Base-by-base conservation (phyloP, 139 green algal species). In the Asterochloris sp. region DNA sequence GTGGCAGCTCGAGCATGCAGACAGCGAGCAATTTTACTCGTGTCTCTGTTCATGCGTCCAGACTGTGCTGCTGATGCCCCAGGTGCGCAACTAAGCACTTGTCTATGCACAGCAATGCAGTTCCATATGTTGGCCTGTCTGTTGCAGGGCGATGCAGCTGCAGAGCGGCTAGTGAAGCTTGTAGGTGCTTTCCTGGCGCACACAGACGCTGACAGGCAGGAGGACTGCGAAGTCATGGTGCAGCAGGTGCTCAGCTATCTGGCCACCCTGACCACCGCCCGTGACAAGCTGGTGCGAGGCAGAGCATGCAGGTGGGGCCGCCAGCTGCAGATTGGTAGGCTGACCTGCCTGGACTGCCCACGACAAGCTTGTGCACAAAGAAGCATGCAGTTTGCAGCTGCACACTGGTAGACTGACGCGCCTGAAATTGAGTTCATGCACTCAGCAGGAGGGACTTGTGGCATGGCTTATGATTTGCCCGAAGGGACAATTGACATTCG, bases 191-290 rank as follows among this genome's bases (percentile, higher is more conserved):
- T 81, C 27, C 12, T 73, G 16, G 26, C 62, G 27, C n/a, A 62
- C 9, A 71, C 61, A 11, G 63, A 73, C 24, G 61, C 26, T 26
- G 27, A 15, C 26, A 73, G 63, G 24, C 61, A 81, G 27, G 62
- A 38, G 15, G 77, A 74, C 24, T 81, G 77, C 24, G 77, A 81
- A 15, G 64, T 11, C 15, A 74, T 81, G 27, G 62, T 64, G 47
- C 61, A 81, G 27, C 61, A 74, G 63, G n/a, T 81, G 77, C 77
- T 81, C 14, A 73, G 26, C n/a, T 14, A 28, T n/a, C 28, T 81
- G 27, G 19, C 61, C 28, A 62, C 10, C 14, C 19, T 73, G 62
- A 62, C 54, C 62, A 74, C 77, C 62, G 77, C 27, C 47, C 61
- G 15, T 1, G 77, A 74, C 62, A 81, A 81, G 63, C 27, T 26